These are phyloP conservation scores for Macrolepiota dolichaula DNA, from an alignment of 768 basidiomycete species.

Conservation along the genomic window DNA sequence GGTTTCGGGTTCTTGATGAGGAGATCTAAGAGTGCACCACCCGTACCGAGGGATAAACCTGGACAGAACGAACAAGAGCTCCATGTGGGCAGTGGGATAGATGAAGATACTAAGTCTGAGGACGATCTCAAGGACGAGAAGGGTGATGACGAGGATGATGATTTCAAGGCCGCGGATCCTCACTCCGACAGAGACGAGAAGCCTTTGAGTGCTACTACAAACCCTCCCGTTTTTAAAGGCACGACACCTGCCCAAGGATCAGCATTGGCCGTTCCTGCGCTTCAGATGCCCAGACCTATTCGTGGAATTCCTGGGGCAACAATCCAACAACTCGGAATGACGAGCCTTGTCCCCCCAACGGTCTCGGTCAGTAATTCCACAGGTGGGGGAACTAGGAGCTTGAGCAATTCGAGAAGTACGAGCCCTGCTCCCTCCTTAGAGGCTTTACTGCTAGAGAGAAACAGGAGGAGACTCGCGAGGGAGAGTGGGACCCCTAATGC, in stretches of 20 bases:
- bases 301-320: background rate
- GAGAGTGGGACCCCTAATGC: background rate
- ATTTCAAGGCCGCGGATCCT: constrained; percentile 15
- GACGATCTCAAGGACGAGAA: background rate
- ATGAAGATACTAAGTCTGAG: background rate
- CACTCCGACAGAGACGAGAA: constrained; percentile 11
- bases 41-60: constrained; percentile 39
- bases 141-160: constrained; percentile 7
- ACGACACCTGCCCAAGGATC: background rate
- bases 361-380: constrained; percentile 16
- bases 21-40: constrained; percentile 56
- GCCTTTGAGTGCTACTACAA: constrained; percentile 14
- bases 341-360: constrained; percentile 7
- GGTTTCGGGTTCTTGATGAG: constrained; percentile 42
- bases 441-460: constrained; percentile 64
- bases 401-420: constrained; percentile 27
- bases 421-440: constrained; percentile 62
- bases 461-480: constrained; percentile 40
- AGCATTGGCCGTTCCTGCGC: background rate
- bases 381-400: background rate
- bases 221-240: background rate
- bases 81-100: constrained; percentile 3
- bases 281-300: constrained; percentile 9
- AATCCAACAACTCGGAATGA: constrained; percentile 3
- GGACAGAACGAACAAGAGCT: background rate